Conservation (phyloP, 169 alveolate species). For the Eimeria maxima region DNA sequence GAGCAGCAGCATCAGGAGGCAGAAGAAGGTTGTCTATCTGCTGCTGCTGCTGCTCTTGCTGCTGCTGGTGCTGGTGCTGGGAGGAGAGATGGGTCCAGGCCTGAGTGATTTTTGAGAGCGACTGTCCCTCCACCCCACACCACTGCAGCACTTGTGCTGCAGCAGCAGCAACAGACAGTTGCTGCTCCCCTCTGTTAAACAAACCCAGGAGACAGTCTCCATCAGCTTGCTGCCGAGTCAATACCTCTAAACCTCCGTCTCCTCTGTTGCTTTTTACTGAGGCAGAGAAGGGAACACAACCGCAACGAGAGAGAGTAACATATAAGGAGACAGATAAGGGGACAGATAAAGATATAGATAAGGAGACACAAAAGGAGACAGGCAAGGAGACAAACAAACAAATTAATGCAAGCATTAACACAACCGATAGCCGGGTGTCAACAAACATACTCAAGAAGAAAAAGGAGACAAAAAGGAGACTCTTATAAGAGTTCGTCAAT, state of each 20-base stretch:
- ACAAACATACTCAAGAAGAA: neutral
- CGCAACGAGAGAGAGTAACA: neutral
- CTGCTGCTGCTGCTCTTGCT: slow-evolving; percentile 15
- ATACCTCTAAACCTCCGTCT: neutral
- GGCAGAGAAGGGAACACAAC: too few relatives aligned
- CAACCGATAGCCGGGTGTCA: too few relatives aligned
- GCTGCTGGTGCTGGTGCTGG: too few relatives aligned
- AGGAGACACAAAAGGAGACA: too few relatives aligned
- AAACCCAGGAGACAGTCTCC: slow-evolving; percentile 18
- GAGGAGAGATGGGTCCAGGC: neutral
- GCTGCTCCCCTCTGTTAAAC: neutral
- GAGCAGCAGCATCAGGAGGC: neutral
- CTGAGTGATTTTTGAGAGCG: neutral
- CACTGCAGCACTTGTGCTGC: neutral
- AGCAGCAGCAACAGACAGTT: neutral
- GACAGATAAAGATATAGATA: too few relatives aligned
- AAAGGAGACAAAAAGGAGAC: neutral
- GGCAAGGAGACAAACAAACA: too few relatives aligned
- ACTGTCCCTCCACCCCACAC: slow-evolving; percentile 13
- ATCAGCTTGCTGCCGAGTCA: slow-evolving; percentile 21
- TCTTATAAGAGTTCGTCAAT: neutral
- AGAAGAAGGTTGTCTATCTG: neutral
- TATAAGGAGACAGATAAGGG: neutral
- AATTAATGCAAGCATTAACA: too few relatives aligned
- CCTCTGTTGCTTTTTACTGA: neutral